phyloP scores from a whole-genome alignment of 2,329 filamentous ascomycete genomes.

The Monilinia fructigena region DNA sequence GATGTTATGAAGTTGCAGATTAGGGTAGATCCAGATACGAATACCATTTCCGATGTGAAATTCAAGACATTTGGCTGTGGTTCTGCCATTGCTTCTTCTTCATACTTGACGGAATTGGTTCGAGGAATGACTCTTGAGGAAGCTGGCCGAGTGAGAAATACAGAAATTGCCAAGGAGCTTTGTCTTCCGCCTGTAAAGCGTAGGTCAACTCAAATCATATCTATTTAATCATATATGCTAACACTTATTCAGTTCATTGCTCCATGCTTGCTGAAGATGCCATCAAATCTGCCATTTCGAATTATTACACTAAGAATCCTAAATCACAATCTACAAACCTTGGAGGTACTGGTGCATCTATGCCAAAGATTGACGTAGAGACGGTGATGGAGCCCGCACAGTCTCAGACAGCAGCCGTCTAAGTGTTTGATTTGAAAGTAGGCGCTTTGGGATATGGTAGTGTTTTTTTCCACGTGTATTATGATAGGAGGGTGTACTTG shows the following conservation, averaged over 20 bases:
- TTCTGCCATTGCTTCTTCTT: slow-evolving; percentile 89
- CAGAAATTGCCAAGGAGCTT: slow-evolving; percentile 95
- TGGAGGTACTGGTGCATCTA: slow-evolving; percentile 67
- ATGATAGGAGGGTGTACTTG: slow-evolving; percentile 15
- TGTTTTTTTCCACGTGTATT: slow-evolving; percentile 15
- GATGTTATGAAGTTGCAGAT: slow-evolving; percentile 96
- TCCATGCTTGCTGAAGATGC: slow-evolving; percentile 91
- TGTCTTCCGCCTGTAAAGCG: slow-evolving; percentile 85
- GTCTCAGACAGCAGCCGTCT: slow-evolving; percentile 32
- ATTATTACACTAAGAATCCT: slow-evolving; percentile 91
- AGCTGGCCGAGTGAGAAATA: slow-evolving; percentile 89
- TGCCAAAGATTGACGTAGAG: slow-evolving; percentile 65
- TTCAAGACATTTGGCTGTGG: slow-evolving; percentile 98
- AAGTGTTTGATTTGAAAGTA: slow-evolving; percentile 11
- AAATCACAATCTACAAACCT: slow-evolving; percentile 72
- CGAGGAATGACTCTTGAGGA: slow-evolving; percentile 96
- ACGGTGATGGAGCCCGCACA: slow-evolving; percentile 47
- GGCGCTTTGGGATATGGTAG: slow-evolving; percentile 15
- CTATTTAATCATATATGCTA: slow-evolving; percentile 29
- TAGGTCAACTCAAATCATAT: slow-evolving; percentile 48
- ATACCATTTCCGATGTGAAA: slow-evolving; percentile 90
- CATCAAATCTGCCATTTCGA: slow-evolving; percentile 86
- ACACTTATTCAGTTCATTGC: slow-evolving; percentile 67
- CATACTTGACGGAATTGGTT: slow-evolving; percentile 92
- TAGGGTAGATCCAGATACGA: slow-evolving; percentile 81